Evolutionary conservation across 441 rosid species (phyloP), one percentile per base, ranked within the genome.

Genomic region (Euphorbia celastroides): DNA sequence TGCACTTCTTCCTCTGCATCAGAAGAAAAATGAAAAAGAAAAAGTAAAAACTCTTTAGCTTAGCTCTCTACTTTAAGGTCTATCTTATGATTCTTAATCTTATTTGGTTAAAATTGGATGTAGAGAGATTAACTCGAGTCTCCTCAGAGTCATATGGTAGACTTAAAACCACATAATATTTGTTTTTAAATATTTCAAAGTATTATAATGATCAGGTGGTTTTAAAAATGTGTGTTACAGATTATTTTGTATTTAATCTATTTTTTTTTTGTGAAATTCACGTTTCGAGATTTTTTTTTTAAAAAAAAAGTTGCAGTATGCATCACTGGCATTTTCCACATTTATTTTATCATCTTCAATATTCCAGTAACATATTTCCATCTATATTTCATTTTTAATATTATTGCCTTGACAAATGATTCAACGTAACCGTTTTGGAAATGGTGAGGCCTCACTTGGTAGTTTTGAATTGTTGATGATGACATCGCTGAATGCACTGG

Each of bases 401-500:
- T 9, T 26, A 60, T 22, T 22, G 30, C 38, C 19, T 56, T n/a
- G 67, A 67, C 26, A 11, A 23, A 60, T 41, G 58, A 57, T 65
- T 65, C 61, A 36, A 59, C 42, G 32, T 65, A 65, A 65, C 70
- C 41, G 60, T 65, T 48, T 64, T 52, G 61, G 62, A 46, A 71
- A 27, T 38, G 0, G 50, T 71, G 52, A 36, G 55, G 70, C 75
- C 60, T 65, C 30, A 62, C 66, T 51, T 66, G 65, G 62, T 36
- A 51, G 41, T 31, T 71, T 65, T 60, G 61, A 50, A 27, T 17
- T 48, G 69, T 71, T 36, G 57, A 65, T 60, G 55, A 65, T 28
- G 75, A 51, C 75, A 38, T 22, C 27, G 46, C 66, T 13, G 60
- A 59, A 60, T 60, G 70, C 22, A 65, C n/a, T 66, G 75, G 69